Evolutionary conservation across 2,329 filamentous ascomycete genomes (phyloP).

Genomic region (Amylocarpus encephaloides): DNA sequence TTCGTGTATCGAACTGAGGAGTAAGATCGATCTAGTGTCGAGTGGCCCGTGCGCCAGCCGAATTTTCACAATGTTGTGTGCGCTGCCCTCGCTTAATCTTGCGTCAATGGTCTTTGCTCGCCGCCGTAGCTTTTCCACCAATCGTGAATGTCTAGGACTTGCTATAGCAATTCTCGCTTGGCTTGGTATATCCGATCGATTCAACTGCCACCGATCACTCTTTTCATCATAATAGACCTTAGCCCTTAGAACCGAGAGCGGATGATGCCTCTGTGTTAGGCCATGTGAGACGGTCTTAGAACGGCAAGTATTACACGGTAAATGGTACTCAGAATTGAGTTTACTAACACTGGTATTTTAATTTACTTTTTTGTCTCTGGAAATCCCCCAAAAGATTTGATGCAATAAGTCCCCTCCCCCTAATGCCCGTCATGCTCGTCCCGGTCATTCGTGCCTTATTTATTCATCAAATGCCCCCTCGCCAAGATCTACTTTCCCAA

Average conservation of each 20-base stretch:
- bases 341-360: background rate
- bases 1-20: conserved; percentile 11
- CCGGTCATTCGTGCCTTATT: conserved; percentile 22
- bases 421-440: conserved; percentile 1
- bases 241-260: too few species aligned
- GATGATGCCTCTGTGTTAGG: too few species aligned
- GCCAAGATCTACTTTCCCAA: conserved; percentile 80
- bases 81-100: background rate
- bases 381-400: background rate
- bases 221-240: too few species aligned
- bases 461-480: conserved; percentile 39
- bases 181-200: too few species aligned
- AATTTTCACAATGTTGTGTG: conserved; percentile 1
- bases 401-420: background rate
- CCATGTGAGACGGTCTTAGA: too few species aligned
- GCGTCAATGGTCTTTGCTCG: too few species aligned
- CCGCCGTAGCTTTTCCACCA: too few species aligned
- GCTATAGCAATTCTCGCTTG: too few species aligned
- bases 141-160: too few species aligned
- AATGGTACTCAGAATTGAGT: too few species aligned
- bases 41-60: background rate
- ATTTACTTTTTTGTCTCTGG: conserved; percentile 1
- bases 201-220: too few species aligned
- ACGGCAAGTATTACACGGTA: too few species aligned
- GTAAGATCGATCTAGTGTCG: background rate